Evolutionary conservation across 495 filamentous ascomycete species (phyloP).

Genomic region (Cudoniella acicularis): DNA sequence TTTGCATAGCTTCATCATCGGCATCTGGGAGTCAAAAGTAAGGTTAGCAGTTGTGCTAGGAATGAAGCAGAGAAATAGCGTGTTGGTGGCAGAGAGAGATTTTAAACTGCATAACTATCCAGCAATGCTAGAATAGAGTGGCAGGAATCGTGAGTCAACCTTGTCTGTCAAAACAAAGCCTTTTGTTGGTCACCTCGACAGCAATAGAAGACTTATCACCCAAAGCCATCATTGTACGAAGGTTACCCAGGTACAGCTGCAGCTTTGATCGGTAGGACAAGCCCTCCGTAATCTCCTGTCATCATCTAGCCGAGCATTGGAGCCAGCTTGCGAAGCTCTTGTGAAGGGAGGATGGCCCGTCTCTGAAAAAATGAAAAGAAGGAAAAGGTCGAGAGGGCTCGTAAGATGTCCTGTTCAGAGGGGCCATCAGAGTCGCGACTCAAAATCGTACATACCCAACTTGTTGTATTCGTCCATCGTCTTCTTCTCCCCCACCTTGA

Average conservation of each 20-base stretch:
- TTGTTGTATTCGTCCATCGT: slow-evolving; percentile 86
- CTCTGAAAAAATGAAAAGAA: not conserved
- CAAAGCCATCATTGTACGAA: too few species aligned
- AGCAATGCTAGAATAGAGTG: too few species aligned
- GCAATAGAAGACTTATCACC: too few species aligned
- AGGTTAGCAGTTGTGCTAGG: slow-evolving; percentile 2
- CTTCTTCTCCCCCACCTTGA: slow-evolving; percentile 98
- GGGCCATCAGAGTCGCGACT: not conserved
- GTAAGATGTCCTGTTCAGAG: not conserved
- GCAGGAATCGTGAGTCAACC: too few species aligned
- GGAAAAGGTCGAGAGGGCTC: not conserved
- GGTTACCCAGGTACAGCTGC: too few species aligned
- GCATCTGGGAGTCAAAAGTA: slow-evolving; percentile 40
- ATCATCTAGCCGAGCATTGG: too few species aligned
- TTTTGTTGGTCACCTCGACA: too few species aligned
- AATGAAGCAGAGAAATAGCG: slow-evolving; percentile 3
- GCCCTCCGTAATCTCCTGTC: too few species aligned
- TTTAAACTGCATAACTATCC: not conserved
- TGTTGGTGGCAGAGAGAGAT: not conserved
- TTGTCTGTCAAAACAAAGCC: too few species aligned
- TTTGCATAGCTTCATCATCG: slow-evolving; percentile 86
- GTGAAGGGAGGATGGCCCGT: too few species aligned
- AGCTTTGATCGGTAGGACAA: too few species aligned
- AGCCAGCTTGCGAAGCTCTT: too few species aligned
- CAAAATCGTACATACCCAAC: slow-evolving; percentile 62